Base-by-base conservation (phyloP, 352 stramenopile species). In the Albugo candida region DNA sequence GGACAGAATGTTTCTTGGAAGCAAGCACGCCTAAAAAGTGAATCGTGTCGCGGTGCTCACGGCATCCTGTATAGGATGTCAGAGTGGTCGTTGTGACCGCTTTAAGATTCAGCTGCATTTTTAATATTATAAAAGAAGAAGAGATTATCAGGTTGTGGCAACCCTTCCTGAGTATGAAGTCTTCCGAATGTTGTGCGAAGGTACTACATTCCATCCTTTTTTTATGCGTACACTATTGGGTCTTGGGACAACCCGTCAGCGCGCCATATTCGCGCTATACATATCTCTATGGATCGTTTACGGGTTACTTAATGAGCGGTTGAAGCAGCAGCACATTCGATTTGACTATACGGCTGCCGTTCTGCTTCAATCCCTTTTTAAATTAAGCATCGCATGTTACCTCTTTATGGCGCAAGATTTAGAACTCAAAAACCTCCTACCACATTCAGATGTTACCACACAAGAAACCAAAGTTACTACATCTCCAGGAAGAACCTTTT, bases 311-410 rank as follows among this genome's bases (percentile, higher is more conserved):
- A 87, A 84, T 41, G 74, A 87, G 54, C 58, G 83, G 40, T 70
- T 71, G 12, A 87, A 84, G 58, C 71, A 66, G 39, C 47, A 69
- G 44, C 51, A 65, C 54, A 67, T 84, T 41, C 57, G 38, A 46
- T 87, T 87, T 56, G 83, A 83, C 57, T 82, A 71, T 13, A 73
- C 71, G 36, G 70, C 69, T 27, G 74, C 74, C 0, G 74, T 87
- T 24, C 70, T 87, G 59, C 57, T 83, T 13, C 74, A 84, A 55
- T 81, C 69, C 16, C 43, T 84, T 41, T 47, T 84, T 51, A 87
- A 87, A 53, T 54, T 87, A 36, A 51, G 56, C 21, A 60, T 87
- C 47, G 74, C 74, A 14, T 67, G 54, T 31, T 77, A 71, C 56
- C 76, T 87, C 64, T 84, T 74, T 55, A 38, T 51, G 24, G 43